Evolutionary conservation across 176 grass and related monocot genomes (phyloP).

Genomic region (Zoysia pacifica): DNA sequence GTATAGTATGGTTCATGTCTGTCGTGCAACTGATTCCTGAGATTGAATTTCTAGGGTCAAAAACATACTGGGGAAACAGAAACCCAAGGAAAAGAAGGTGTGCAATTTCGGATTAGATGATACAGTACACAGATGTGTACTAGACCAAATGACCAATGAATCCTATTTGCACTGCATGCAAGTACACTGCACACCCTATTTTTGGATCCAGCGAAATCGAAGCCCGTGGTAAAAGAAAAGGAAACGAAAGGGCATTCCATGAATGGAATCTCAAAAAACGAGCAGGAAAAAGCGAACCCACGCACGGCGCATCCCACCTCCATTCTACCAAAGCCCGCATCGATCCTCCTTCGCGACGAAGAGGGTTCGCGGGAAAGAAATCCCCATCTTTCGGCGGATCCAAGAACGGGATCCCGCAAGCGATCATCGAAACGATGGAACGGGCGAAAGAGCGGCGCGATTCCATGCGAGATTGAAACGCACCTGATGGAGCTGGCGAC

Average conservation of each 20-base stretch:
- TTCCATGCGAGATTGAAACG: not conserved
- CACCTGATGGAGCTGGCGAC: conserved; percentile 5
- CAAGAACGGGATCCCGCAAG: not conserved
- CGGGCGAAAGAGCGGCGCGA: not conserved
- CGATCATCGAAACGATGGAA: not conserved
- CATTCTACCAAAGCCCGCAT: not conserved
- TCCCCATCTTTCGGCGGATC: conserved; percentile 7
- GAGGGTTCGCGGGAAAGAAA: not conserved
- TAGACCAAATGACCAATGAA: not conserved
- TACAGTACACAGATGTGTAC: not conserved
- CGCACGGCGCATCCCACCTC: not conserved
- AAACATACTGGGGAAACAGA: not conserved
- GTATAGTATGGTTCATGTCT: not conserved
- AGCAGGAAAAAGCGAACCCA: not conserved
- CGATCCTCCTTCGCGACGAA: not conserved
- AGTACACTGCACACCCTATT: not conserved
- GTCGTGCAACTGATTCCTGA: not conserved
- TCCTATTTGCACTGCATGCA: not conserved
- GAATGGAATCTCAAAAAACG: conserved; percentile 17
- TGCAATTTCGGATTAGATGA: not conserved
- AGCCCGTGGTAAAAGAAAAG: not conserved
- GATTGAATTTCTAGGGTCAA: not conserved
- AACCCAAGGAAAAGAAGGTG: not conserved
- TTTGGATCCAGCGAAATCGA: conserved; percentile 10
- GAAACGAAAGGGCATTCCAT: not conserved